phyloP scores from a whole-genome alignment of 148 eudicot genomes.

The Vaccinium vitisidaea region DNA sequence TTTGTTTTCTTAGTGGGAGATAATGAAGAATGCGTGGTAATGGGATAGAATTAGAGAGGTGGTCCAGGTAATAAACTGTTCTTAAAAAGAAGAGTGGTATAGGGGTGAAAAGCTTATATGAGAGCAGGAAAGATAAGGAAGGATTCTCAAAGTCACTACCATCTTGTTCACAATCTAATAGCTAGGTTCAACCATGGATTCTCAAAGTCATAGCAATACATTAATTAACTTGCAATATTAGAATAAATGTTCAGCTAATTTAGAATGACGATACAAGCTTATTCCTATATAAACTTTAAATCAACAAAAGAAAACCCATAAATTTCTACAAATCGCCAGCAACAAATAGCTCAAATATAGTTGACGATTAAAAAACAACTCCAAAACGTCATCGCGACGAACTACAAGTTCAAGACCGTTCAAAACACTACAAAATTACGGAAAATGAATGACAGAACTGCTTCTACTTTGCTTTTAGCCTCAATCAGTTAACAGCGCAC shows the following conservation, averaged over 20 bases:
- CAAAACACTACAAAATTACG: neutral
- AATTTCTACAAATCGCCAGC: neutral
- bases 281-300: neutral
- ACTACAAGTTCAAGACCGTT: neutral
- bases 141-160: neutral
- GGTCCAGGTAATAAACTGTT: neutral
- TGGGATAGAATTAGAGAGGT: neutral
- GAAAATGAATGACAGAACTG: too few species aligned
- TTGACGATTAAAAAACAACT: neutral
- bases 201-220: too few species aligned
- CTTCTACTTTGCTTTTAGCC: too few species aligned
- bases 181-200: too few species aligned
- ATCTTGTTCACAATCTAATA: too few species aligned
- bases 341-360: neutral
- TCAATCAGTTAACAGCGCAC: too few species aligned
- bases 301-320: neutral
- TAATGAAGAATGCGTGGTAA: neutral
- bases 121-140: neutral
- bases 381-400: neutral
- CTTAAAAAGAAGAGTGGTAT: neutral
- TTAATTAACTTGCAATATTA: neutral
- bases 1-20: neutral
- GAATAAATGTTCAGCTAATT: neutral
- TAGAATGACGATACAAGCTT: neutral
- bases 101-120: neutral